phyloP scores from a whole-genome alignment of 2,329 filamentous ascomycete species.

The Alternaria ethzedia region DNA sequence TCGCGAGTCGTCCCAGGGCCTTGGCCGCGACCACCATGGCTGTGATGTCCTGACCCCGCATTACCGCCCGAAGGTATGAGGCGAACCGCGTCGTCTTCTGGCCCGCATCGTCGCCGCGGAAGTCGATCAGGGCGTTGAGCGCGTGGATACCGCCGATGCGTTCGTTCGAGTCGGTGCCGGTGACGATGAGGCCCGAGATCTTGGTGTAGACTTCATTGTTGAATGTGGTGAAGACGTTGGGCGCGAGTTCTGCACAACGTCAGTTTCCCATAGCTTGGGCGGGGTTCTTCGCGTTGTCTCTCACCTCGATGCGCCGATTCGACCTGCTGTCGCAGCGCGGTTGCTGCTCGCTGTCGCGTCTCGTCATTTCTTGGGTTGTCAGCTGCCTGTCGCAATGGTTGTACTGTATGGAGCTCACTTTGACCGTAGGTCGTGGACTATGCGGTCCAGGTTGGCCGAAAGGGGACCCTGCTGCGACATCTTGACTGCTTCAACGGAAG shows the following conservation, averaged over 20 bases:
- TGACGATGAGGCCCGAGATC: conserved; percentile 77
- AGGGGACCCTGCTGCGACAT: conserved; percentile 46
- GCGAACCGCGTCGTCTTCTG: conserved; percentile 95
- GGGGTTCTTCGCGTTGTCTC: conserved; percentile 21
- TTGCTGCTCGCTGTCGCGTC: conserved; percentile 52
- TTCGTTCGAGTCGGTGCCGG: conserved; percentile 85
- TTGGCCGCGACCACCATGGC: conserved; percentile 90
- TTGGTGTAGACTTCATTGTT: conserved; percentile 71
- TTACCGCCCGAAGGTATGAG: conserved; percentile 83
- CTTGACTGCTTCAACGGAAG: conserved; percentile 46
- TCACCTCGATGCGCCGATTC: conserved; percentile 56
- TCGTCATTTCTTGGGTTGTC: conserved; percentile 52
- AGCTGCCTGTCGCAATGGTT: conserved; percentile 7
- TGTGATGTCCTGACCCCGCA: conserved; percentile 87
- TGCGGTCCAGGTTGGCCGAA: conserved; percentile 55
- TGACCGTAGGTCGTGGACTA: conserved; percentile 64
- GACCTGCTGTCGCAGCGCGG: conserved; percentile 52
- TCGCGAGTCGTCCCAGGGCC: conserved; percentile 87
- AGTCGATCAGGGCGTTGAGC: conserved; percentile 91
- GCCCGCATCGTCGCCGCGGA: conserved; percentile 91
- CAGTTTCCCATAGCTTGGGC: conserved; percentile 22
- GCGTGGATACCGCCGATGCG: conserved; percentile 91
- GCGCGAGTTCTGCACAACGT: conserved; percentile 69
- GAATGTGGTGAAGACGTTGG: conserved; percentile 77
- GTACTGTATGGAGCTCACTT: conserved; percentile 49